phyloP scores from a whole-genome alignment of 208 protist species.

The Leishmania braziliensis region DNA sequence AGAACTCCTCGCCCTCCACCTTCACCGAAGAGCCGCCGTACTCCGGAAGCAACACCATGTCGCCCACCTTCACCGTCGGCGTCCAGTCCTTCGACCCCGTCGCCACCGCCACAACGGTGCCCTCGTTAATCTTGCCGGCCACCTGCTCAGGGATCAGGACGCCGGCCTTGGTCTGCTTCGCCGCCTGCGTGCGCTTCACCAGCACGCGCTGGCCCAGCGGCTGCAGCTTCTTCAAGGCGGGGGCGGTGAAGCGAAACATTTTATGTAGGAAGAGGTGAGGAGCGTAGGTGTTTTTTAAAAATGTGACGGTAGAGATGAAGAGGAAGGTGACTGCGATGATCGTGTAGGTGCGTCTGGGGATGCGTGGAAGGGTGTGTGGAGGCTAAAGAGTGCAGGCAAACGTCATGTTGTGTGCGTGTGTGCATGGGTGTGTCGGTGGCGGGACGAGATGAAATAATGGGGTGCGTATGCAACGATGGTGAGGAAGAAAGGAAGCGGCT shows the following conservation, averaged over 20 bases:
- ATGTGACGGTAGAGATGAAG: background rate
- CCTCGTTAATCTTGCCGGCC: slow-evolving; percentile 93
- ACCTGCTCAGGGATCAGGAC: slow-evolving; percentile 93
- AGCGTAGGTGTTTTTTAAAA: background rate
- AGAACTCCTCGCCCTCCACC: slow-evolving; percentile 93
- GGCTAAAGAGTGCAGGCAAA: background rate
- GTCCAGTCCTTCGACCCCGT: slow-evolving; percentile 90
- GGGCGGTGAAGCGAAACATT: slow-evolving; percentile 84
- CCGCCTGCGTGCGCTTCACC: slow-evolving; percentile 85
- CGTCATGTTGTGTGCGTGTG: background rate
- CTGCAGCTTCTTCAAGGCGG: slow-evolving; percentile 87
- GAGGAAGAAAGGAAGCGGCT: background rate
- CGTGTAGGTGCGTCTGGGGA: background rate
- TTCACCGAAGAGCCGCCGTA: slow-evolving; percentile 89
- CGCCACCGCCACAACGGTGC: slow-evolving; percentile 88
- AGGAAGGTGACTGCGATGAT: too few species aligned
- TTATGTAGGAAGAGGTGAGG: background rate
- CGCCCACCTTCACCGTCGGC: slow-evolving; percentile 88
- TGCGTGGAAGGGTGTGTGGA: background rate
- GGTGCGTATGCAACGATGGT: background rate
- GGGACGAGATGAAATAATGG: background rate
- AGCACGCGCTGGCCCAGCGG: slow-evolving; percentile 91
- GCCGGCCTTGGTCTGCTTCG: slow-evolving; percentile 93
- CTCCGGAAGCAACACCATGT: slow-evolving; percentile 92
- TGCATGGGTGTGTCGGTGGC: slow-evolving; percentile 13